Evolutionary conservation across 768 basidiomycete genomes (phyloP).

Genomic region (Lactarius quietus): DNA sequence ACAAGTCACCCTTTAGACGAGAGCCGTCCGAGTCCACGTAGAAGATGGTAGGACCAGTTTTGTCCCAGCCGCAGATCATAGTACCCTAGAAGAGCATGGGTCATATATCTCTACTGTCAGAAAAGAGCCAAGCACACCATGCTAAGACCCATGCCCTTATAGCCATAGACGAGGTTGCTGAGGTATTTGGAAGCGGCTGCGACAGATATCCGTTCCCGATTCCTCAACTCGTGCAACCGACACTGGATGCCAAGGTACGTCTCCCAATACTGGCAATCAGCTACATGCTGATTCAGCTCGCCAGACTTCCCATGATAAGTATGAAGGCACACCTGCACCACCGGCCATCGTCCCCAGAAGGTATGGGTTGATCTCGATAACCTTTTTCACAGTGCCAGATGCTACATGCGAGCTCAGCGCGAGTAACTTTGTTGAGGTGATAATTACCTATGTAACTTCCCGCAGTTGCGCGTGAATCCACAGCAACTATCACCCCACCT

Average conservation of each 20-base stretch:
- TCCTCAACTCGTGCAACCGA: conserved; percentile 92
- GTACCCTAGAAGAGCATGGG: conserved; percentile 62
- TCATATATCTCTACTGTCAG: neutral
- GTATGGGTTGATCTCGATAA: conserved; percentile 99
- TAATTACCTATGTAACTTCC: conserved; percentile 91
- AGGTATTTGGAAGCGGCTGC: conserved; percentile 99
- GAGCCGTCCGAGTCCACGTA: conserved; percentile 98
- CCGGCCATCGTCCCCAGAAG: conserved; percentile 99
- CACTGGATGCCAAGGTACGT: conserved; percentile 99
- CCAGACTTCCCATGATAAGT: neutral
- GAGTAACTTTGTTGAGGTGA: neutral
- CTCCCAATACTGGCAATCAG: conserved; percentile 97
- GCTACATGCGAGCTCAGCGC: conserved; percentile 44
- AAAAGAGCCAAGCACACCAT: conserved; percentile 61
- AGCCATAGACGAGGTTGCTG: conserved; percentile 94
- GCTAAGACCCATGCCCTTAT: conserved; percentile 98
- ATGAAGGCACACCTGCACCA: conserved; percentile 72
- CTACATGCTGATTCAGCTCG: conserved; percentile 37
- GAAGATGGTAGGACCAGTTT: conserved; percentile 93
- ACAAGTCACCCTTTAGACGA: conserved; percentile 93
- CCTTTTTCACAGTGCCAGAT: conserved; percentile 97
- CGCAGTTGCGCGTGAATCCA: conserved; percentile 97
- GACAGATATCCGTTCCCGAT: conserved; percentile 95
- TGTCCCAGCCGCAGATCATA: conserved; percentile 99
- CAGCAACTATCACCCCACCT: conserved; percentile 98